Evolutionary conservation across 805 yeast species (phyloP), one percentile per base, ranked within the genome.

Genomic region (Phaffomyces opuntiae): DNA sequence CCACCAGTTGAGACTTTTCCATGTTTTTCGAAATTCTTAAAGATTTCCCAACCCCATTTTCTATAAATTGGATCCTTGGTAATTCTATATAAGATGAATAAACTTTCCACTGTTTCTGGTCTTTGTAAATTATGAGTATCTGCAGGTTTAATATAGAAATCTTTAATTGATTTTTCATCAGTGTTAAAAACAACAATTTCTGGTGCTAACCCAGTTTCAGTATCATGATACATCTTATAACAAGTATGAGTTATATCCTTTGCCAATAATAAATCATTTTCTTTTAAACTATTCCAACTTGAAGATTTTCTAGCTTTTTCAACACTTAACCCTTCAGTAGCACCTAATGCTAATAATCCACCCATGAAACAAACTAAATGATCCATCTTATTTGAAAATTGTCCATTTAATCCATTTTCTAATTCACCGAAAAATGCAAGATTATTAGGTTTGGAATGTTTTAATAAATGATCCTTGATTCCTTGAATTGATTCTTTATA

Each of bases 281-380:
- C 84, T 53, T 74, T 75, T 13, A 64, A 65, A 0, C 65, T 62
- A 47, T 74, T 71, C 95, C 96, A 87, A 44, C 65, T 62, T 1
- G 74, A 63, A 45, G 67, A 65, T 36, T 70, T 66, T 48, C 76
- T 70, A 4, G 91, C 95, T 13, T 72, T 74, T 11, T 63, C 64
- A 24, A 77, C 57, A 1, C 82, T 65, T 27, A 68, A 60, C 9
- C 97, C 97, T 40, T 75, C 78, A 3, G 96, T 90, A 14, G 96
- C 95, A 26, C 96, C 96, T 44, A 88, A 66, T 1, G 96, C 93
- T 49, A 90, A 74, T 50, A 86, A 72, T 0, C 96, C 96, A 46
- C 96, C 96, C 59, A 86, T 78, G 64, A 88, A 89, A 63, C 97
- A 90, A 25, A 88, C 96, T 49, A 87, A 69, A 65, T 90, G 96